Percentiles rank a stretch among this genome's conserved stretches.
These are phyloP conservation scores for Diaporthe helianthi DNA, from an alignment of 2,329 filamentous ascomycete species.

Conservation along the genomic window DNA sequence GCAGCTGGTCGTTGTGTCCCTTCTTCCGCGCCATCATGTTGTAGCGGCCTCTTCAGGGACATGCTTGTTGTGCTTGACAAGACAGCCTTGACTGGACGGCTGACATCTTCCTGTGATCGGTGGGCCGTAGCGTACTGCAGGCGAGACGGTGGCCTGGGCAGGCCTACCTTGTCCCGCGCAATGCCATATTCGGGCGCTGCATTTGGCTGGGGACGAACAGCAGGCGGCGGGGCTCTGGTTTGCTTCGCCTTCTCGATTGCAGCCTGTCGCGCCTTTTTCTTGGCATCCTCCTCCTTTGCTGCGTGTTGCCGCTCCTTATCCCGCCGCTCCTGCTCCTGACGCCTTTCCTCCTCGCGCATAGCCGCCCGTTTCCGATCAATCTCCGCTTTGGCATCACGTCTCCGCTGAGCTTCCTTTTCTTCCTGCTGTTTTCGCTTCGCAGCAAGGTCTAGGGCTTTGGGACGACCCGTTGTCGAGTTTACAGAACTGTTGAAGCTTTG, in stretches of 20 bases:
- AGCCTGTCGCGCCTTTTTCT: slow-evolving; percentile 69
- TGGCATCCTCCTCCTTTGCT: slow-evolving; percentile 62
- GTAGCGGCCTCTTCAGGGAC: slow-evolving; percentile 75
- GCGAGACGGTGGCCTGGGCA: slow-evolving; percentile 60
- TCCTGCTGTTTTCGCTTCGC: slow-evolving; percentile 87
- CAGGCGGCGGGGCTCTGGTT: slow-evolving; percentile 67
- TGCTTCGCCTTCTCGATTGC: slow-evolving; percentile 71
- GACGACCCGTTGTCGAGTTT: slow-evolving; percentile 65
- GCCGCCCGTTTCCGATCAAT: slow-evolving; percentile 77
- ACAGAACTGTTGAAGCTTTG: slow-evolving; percentile 70
- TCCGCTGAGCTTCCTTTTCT: slow-evolving; percentile 79
- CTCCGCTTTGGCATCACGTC: slow-evolving; percentile 82
- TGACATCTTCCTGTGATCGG: slow-evolving; percentile 63
- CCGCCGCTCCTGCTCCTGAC: slow-evolving; percentile 67
- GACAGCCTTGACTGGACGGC: slow-evolving; percentile 65
- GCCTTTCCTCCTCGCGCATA: slow-evolving; percentile 69
- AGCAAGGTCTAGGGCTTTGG: slow-evolving; percentile 76
- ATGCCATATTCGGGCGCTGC: slow-evolving; percentile 55
- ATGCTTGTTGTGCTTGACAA: slow-evolving; percentile 70
- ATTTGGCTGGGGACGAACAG: slow-evolving; percentile 61
- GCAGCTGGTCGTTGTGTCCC: slow-evolving; percentile 54
- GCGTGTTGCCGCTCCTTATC: slow-evolving; percentile 67
- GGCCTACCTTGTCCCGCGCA: slow-evolving; percentile 43
- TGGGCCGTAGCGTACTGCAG: slow-evolving; percentile 60
- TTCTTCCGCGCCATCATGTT: slow-evolving; percentile 68